Conservation (phyloP, 176 grass and related monocot species). For the Metroxylon sagu region DNA sequence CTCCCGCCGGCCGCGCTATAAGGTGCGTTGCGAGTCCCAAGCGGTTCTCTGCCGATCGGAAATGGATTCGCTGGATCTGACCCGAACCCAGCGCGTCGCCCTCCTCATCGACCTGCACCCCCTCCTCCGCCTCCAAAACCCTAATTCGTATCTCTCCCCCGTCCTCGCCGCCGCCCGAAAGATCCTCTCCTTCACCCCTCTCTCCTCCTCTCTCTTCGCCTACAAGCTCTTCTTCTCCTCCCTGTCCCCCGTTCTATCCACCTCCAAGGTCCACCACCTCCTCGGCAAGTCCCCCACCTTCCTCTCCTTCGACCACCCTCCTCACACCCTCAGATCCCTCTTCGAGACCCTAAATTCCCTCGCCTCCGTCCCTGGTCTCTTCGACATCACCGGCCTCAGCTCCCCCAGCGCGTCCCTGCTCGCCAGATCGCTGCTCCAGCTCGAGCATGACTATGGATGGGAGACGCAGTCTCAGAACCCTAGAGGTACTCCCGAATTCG, state of each 20-base stretch:
- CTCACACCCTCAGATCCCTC: constrained; percentile 38
- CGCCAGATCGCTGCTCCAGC: constrained; percentile 53
- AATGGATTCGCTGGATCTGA: constrained; percentile 6
- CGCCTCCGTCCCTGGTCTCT: constrained; percentile 5
- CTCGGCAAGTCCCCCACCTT: constrained; percentile 33
- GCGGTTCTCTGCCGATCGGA: constrained; percentile 10
- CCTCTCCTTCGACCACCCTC: constrained; percentile 57
- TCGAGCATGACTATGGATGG: constrained; percentile 70
- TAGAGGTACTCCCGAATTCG: constrained; percentile 6
- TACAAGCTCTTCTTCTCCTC: constrained; percentile 49
- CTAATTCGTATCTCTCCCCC: constrained; percentile 2
- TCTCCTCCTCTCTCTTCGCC: constrained; percentile 56
- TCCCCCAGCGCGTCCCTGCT: constrained; percentile 31
- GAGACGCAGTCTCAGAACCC: constrained; percentile 8
- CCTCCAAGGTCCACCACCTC: constrained; percentile 26
- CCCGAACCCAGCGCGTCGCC: constrained; percentile 42
- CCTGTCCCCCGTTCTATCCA: constrained; percentile 47
- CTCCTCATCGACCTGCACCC: constrained; percentile 61
- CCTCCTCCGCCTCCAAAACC: constrained; percentile 22
- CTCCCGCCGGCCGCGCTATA: too few relatives aligned
- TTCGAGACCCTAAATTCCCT: constrained; percentile 23
- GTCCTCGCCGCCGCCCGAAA: constrained; percentile 34
- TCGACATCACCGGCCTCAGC: neutral
- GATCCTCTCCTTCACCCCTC: constrained; percentile 23
- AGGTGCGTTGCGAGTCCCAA: too few relatives aligned